Percentiles rank a stretch among this genome's conserved stretches.
Conservation (phyloP, 2,329 filamentous ascomycete species). For the Trichothecium sympodiale region DNA sequence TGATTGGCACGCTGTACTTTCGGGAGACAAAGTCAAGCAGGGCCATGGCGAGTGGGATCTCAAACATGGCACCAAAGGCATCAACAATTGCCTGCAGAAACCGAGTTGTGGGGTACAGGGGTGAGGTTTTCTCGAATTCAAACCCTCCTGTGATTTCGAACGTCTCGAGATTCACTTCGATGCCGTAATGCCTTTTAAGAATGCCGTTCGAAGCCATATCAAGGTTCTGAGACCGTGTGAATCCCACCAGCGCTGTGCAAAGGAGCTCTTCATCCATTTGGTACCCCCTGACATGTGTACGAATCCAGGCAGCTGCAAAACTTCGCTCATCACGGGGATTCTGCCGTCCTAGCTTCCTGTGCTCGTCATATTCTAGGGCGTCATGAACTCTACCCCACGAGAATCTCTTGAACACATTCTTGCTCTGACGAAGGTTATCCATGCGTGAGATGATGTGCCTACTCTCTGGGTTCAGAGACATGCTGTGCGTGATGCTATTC, state of each 20-base stretch:
- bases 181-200: slow-evolving; percentile 17
- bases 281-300: slow-evolving; percentile 11
- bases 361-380: slow-evolving; percentile 11
- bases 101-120: slow-evolving; percentile 43
- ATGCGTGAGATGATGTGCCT: slow-evolving; percentile 11
- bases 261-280: slow-evolving; percentile 25
- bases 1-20: slow-evolving; percentile 46
- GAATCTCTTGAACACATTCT: slow-evolving; percentile 13
- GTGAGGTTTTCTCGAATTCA: slow-evolving; percentile 33
- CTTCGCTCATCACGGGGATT: too few relatives aligned
- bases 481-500: slow-evolving; percentile 10
- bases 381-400: slow-evolving; percentile 19
- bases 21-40: slow-evolving; percentile 52
- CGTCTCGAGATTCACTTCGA: slow-evolving; percentile 12
- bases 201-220: slow-evolving; percentile 21
- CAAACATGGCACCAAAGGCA: slow-evolving; percentile 54
- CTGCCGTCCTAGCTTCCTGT: too few relatives aligned
- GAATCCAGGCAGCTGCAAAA: too few relatives aligned
- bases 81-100: slow-evolving; percentile 60
- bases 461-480: neutral
- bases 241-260: slow-evolving; percentile 29
- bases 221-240: slow-evolving; percentile 25
- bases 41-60: slow-evolving; percentile 46
- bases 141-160: slow-evolving; percentile 20
- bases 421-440: slow-evolving; percentile 18